Evolutionary conservation across 2,329 filamentous ascomycete species (phyloP).

Genomic region (Chaetothyriales sp.): DNA sequence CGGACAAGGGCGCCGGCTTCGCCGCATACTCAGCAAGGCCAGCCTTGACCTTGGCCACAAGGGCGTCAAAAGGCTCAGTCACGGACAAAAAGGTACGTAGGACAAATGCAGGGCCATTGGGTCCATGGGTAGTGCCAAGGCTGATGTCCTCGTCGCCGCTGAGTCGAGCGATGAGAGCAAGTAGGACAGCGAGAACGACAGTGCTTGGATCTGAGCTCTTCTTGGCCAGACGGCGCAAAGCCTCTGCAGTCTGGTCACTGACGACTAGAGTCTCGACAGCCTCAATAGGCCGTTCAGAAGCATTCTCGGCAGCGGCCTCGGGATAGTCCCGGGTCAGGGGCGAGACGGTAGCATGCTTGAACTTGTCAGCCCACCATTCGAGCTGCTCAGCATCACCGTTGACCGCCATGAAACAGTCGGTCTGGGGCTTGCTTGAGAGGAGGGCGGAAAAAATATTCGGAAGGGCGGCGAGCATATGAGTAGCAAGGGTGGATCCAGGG

Average conservation of each 20-base stretch:
- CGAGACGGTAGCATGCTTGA: conserved; percentile 30
- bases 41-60: conserved; percentile 27
- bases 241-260: conserved; percentile 24
- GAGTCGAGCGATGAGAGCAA: conserved; percentile 32
- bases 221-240: conserved; percentile 27
- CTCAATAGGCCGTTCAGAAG: conserved; percentile 26
- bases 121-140: conserved; percentile 30
- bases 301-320: conserved; percentile 23
- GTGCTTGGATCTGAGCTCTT: conserved; percentile 26
- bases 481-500: neutral
- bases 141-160: conserved; percentile 38
- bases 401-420: conserved; percentile 7
- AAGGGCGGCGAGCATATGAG: neutral
- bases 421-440: neutral
- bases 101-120: conserved; percentile 34
- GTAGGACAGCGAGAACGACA: conserved; percentile 31
- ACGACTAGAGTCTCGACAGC: conserved; percentile 30
- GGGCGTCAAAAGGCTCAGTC: conserved; percentile 28
- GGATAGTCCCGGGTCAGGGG: conserved; percentile 33
- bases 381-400: conserved; percentile 21
- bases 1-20: conserved; percentile 6
- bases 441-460: neutral
- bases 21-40: conserved; percentile 6
- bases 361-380: conserved; percentile 28
- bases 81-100: conserved; percentile 29